These are phyloP conservation scores for Pseudogymnoascus sp. DNA, from an alignment of 2,329 filamentous ascomycete species.

Conservation along the genomic window DNA sequence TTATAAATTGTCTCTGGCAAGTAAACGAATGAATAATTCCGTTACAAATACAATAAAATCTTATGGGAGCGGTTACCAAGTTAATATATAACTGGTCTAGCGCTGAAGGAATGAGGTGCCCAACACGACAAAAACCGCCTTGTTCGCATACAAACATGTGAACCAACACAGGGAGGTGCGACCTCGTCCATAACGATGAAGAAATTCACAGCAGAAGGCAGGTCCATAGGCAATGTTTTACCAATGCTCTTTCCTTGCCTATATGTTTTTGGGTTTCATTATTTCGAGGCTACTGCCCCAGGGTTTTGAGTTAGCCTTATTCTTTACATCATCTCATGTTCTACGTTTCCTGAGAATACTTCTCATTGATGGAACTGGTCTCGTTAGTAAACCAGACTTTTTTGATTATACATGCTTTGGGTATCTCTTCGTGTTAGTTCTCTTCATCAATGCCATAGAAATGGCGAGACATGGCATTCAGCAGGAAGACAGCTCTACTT, in stretches of 20 bases:
- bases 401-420: constrained; percentile 7
- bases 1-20: neutral
- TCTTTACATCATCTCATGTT: neutral
- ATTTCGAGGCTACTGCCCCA: neutral
- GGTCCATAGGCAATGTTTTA: neutral
- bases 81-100: neutral
- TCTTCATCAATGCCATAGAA: neutral
- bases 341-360: neutral
- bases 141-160: neutral
- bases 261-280: neutral
- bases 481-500: neutral
- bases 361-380: constrained; percentile 3
- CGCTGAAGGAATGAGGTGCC: neutral
- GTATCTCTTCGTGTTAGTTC: neutral
- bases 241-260: neutral
- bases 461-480: neutral
- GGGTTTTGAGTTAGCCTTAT: neutral
- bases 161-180: neutral
- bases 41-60: neutral
- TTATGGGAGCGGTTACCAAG: neutral
- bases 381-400: neutral
- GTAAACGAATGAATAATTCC: neutral
- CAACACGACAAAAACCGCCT: neutral
- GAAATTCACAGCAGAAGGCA: neutral
- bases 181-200: neutral